phyloP scores from a whole-genome alignment of 768 basidiomycete species.

The Hericium erinaceus region DNA sequence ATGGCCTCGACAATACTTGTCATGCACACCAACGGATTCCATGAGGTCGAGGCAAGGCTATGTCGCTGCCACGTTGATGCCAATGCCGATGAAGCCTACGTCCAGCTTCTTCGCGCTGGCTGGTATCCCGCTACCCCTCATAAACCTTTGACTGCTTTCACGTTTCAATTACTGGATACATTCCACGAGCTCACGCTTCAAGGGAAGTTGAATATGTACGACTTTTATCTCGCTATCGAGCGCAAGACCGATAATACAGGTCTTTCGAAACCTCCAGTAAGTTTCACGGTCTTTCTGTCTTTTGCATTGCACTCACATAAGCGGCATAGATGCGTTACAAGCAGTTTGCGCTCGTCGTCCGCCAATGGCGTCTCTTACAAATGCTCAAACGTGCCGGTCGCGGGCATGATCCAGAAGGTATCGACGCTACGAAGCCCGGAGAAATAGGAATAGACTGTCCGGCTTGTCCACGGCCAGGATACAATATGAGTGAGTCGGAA shows the following conservation, averaged over 20 bases:
- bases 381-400: conserved; percentile 1
- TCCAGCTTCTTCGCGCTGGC: background rate
- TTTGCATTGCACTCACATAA: background rate
- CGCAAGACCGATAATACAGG: background rate
- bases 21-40: background rate
- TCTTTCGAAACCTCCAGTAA: background rate
- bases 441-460: conserved; percentile 3
- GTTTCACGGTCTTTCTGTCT: background rate
- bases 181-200: background rate
- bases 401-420: conserved; percentile 1
- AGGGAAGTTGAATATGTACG: background rate
- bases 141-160: background rate
- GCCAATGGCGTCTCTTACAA: conserved; percentile 3
- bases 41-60: background rate
- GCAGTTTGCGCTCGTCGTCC: background rate
- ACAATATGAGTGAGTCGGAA: conserved; percentile 1
- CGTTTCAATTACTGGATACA: background rate
- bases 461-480: conserved; percentile 6
- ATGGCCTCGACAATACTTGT: background rate
- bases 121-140: background rate
- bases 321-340: background rate
- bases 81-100: background rate
- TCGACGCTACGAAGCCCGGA: background rate
- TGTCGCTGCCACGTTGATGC: background rate
- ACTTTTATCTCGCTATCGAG: background rate